Evolutionary conservation across 352 stramenopile species (phyloP).

Genomic region (Phytophthora uliginosa): DNA sequence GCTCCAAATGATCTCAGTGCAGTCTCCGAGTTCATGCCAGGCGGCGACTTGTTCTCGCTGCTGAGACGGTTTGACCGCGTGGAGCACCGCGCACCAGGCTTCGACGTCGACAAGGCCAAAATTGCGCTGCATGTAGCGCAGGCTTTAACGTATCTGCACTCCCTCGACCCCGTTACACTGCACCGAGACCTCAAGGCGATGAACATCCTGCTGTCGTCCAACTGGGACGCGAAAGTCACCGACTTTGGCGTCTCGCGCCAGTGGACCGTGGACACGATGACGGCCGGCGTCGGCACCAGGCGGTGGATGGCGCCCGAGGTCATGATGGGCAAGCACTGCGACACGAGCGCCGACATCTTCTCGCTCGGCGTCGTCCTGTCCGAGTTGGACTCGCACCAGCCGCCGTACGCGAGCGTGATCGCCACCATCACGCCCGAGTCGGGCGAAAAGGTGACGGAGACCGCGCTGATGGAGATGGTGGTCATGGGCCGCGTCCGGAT

Average conservation of each 20-base stretch:
- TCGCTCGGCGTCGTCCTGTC: conserved; percentile 53
- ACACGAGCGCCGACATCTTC: conserved; percentile 59
- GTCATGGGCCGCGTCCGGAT: conserved; percentile 34
- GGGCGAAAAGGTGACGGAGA: conserved; percentile 38
- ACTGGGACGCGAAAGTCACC: conserved; percentile 57
- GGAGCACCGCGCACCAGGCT: conserved; percentile 37
- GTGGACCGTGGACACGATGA: conserved; percentile 58
- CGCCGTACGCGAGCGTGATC: conserved; percentile 43
- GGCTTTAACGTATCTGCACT: conserved; percentile 65
- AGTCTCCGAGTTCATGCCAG: conserved; percentile 67
- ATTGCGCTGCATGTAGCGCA: conserved; percentile 56
- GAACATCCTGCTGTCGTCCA: conserved; percentile 55
- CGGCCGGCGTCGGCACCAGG: conserved; percentile 42
- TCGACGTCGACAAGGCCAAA: conserved; percentile 51
- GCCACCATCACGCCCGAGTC: conserved; percentile 34
- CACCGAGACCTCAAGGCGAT: conserved; percentile 73
- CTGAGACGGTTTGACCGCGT: conserved; percentile 45
- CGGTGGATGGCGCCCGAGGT: conserved; percentile 68
- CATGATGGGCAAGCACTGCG: conserved; percentile 57
- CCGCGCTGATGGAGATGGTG: conserved; percentile 46
- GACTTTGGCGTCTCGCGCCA: conserved; percentile 66
- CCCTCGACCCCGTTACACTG: conserved; percentile 46
- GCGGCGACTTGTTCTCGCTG: conserved; percentile 54
- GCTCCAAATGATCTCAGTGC: conserved; percentile 52
- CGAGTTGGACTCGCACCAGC: conserved; percentile 46